Evolutionary conservation across 192 early-diverging fungal genomes (phyloP).

Genomic region (Pilobolus umbonatus): DNA sequence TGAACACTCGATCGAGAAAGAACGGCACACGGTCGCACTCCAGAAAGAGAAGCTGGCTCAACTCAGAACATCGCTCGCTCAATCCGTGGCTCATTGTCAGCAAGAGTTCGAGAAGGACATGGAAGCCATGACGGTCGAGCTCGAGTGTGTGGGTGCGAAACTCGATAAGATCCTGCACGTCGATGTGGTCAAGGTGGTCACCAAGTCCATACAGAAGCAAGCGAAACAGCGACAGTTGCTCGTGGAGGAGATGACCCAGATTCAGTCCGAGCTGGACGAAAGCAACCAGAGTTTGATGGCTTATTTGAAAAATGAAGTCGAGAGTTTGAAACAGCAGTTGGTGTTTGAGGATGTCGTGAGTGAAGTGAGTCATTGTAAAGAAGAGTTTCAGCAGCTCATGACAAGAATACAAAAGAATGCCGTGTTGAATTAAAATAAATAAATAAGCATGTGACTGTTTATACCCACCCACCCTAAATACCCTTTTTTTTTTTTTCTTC

Average conservation of each 20-base stretch:
- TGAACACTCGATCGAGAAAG: conserved; percentile 16
- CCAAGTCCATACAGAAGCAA: background rate
- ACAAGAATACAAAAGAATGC: background rate
- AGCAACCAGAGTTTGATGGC: background rate
- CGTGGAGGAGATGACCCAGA: background rate
- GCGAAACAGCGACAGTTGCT: background rate
- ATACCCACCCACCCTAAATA: too few relatives aligned
- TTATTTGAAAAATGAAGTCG: background rate
- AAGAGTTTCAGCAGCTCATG: background rate
- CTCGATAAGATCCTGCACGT: background rate
- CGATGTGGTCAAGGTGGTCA: background rate
- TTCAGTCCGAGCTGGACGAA: background rate
- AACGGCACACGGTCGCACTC: conserved; percentile 7
- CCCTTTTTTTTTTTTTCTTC: background rate
- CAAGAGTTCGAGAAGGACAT: conserved; percentile 1
- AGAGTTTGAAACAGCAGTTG: background rate
- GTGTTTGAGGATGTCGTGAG: background rate
- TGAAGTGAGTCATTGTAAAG: background rate
- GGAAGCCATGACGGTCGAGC: background rate
- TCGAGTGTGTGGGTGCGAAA: background rate
- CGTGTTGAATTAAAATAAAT: background rate
- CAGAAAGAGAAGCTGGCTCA: conserved; percentile 10
- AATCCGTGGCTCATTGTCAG: background rate
- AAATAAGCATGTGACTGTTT: background rate
- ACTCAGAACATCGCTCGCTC: background rate